A percentile compares a stretch with the other conserved stretches of the same genome.
Conservation (phyloP, 805 yeast species). For the Yueomyces sp. region DNA sequence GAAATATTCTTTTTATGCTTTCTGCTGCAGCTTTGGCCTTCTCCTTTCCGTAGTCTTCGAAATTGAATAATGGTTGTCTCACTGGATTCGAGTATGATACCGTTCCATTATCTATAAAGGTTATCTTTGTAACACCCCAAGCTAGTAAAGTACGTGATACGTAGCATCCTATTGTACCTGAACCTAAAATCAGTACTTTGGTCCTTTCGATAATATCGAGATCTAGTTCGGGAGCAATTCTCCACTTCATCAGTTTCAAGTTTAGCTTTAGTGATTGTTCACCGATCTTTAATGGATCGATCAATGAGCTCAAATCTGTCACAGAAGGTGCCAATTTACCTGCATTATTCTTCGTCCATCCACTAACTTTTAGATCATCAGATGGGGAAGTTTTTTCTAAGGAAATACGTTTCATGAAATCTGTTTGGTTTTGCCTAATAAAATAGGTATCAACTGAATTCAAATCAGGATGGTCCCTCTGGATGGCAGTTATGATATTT, state of each 20-base stretch:
- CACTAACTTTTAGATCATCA: slow-evolving; percentile 38
- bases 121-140: slow-evolving; percentile 84
- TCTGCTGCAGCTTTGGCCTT: slow-evolving; percentile 74
- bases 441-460: slow-evolving; percentile 27
- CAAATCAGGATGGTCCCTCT: slow-evolving; percentile 22
- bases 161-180: slow-evolving; percentile 93
- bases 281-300: slow-evolving; percentile 71
- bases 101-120: slow-evolving; percentile 80
- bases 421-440: slow-evolving; percentile 24
- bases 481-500: slow-evolving; percentile 40
- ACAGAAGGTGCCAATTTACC: slow-evolving; percentile 71
- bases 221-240: slow-evolving; percentile 73
- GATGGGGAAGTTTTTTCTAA: slow-evolving; percentile 1
- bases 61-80: slow-evolving; percentile 75
- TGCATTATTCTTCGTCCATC: slow-evolving; percentile 80
- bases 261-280: slow-evolving; percentile 89
- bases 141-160: slow-evolving; percentile 77
- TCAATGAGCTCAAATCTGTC: slow-evolving; percentile 68
- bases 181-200: slow-evolving; percentile 72
- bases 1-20: slow-evolving; percentile 60
- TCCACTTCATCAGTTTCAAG: slow-evolving; percentile 90
- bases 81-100: slow-evolving; percentile 94
- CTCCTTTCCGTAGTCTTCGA: slow-evolving; percentile 70
- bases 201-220: slow-evolving; percentile 48
- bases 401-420: slow-evolving; percentile 19